phyloP scores from a whole-genome alignment of 306 rosid genomes.

The Castanea sativa region DNA sequence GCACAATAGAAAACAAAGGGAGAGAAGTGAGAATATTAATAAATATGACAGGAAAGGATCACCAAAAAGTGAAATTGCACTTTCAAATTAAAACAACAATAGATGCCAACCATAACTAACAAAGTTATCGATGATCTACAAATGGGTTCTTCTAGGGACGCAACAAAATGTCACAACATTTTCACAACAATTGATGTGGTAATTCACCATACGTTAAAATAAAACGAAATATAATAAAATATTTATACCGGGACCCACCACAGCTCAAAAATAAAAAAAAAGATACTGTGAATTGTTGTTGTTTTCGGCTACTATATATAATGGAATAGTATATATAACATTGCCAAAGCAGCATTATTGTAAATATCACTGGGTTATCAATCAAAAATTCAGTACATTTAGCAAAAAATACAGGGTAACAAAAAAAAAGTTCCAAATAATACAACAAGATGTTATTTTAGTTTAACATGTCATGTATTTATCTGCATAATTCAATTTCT shows the following conservation, averaged over 20 bases:
- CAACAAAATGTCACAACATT: no score
- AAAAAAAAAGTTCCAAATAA: no score
- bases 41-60: slow-evolving; percentile 10
- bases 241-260: no score
- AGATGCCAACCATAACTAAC: slow-evolving; percentile 53
- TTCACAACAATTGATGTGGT: no score
- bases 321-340: background rate
- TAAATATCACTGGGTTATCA: background rate
- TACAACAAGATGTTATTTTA: no score
- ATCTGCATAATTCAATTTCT: no score
- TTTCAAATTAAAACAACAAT: slow-evolving; percentile 42
- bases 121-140: slow-evolving; percentile 12
- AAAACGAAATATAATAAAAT: no score
- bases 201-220: no score
- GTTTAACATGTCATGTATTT: no score
- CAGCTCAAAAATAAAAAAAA: no score
- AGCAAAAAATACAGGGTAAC: background rate
- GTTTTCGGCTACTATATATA: no score
- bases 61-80: slow-evolving; percentile 65
- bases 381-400: background rate
- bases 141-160: background rate
- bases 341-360: background rate
- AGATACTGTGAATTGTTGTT: no score
- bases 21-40: slow-evolving; percentile 19
- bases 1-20: slow-evolving; percentile 16